Conservation (phyloP, 495 filamentous ascomycete genomes). For the Neurospora sp. region DNA sequence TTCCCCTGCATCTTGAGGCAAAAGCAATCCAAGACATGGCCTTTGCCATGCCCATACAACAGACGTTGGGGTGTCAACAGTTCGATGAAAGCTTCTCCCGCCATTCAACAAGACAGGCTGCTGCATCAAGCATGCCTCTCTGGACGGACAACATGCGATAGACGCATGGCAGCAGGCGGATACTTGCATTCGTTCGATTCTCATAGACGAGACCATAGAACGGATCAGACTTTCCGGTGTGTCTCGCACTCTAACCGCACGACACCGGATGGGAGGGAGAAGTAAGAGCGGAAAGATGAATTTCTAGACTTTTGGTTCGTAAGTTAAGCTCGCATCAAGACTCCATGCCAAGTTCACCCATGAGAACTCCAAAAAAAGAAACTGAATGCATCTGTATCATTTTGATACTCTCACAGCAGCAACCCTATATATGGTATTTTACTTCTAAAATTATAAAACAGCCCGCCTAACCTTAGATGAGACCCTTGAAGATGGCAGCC, state of each 20-base stretch:
- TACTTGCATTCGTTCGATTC: neutral
- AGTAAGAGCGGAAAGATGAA: neutral
- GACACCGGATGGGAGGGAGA: neutral
- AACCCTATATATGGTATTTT: neutral
- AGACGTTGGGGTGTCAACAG: neutral
- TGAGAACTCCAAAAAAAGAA: neutral
- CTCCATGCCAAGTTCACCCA: neutral
- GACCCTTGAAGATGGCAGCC: constrained; percentile 83
- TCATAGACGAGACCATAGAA: neutral
- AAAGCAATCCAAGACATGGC: neutral
- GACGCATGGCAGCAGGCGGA: neutral
- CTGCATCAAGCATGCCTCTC: neutral
- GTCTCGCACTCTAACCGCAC: neutral
- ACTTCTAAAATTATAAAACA: neutral
- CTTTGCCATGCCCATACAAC: neutral
- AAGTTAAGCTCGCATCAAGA: neutral
- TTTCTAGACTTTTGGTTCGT: neutral
- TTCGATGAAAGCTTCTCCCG: neutral
- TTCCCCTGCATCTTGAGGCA: neutral
- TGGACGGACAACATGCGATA: neutral
- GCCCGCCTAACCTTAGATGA: constrained; percentile 41
- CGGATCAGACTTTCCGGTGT: neutral
- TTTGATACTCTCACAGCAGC: neutral
- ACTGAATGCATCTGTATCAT: neutral
- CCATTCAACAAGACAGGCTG: neutral